Conservation (phyloP, 352 stramenopile genomes). For the Pythium insidiosum region DNA sequence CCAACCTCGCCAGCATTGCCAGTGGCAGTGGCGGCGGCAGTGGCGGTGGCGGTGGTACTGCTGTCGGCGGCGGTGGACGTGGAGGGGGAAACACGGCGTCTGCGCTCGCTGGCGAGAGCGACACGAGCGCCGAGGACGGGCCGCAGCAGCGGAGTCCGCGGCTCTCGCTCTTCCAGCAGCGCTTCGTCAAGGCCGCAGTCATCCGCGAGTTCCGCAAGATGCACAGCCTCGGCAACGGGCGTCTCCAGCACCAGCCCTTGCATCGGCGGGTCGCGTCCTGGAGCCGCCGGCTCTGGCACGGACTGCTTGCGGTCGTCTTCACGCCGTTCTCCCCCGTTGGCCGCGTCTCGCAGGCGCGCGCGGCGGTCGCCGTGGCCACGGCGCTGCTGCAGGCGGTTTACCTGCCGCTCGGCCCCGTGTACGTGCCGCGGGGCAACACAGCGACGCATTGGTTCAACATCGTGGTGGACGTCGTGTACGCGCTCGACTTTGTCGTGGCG, state of each 20-base stretch:
- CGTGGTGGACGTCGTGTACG: constrained; percentile 9
- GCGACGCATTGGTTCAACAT: constrained; percentile 3
- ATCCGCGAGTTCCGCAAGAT: constrained; percentile 14
- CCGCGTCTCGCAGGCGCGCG: constrained; percentile 6
- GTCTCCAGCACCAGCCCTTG: too few species aligned
- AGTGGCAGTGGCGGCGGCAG: too few species aligned
- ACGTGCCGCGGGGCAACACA: constrained; percentile 4
- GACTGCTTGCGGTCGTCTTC: background rate
- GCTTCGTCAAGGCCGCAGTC: constrained; percentile 15
- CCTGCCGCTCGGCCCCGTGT: constrained; percentile 11
- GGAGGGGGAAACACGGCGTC: too few species aligned
- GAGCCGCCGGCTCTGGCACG: background rate
- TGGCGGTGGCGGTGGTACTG: too few species aligned
- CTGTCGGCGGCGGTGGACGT: too few species aligned
- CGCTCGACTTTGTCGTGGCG: constrained; percentile 10
- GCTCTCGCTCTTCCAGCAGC: constrained; percentile 8
- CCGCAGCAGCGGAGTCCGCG: too few species aligned
- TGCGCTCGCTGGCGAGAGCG: constrained; percentile 3
- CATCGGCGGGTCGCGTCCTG: constrained; percentile 1
- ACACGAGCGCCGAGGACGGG: constrained; percentile 6
- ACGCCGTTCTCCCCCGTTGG: constrained; percentile 9
- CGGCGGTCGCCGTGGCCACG: constrained; percentile 1
- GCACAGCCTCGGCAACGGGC: constrained; percentile 6
- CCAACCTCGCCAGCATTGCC: too few species aligned
- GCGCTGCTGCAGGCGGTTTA: constrained; percentile 12